Base-by-base conservation (phyloP, 495 filamentous ascomycete species). In the Talaromyces proteolyticus region DNA sequence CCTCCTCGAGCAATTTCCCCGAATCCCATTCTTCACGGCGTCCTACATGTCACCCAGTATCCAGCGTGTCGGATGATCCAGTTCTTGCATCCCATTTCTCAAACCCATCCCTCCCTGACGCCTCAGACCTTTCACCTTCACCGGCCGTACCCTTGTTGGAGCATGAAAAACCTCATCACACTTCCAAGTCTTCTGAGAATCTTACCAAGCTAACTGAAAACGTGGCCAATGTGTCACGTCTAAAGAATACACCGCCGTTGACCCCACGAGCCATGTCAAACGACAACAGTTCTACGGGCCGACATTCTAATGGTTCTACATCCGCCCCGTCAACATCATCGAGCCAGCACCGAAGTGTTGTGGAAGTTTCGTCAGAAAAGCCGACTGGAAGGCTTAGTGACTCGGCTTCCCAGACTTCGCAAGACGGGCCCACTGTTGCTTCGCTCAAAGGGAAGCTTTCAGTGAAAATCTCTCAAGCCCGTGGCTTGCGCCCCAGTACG, bases 161-260 rank as follows among this genome's bases (percentile, higher is more conserved):
- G 64, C 72, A 70, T 65, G 75, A 70, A 70, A 70, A 69, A 59
- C 70, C 57, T 21, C n/a, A 37, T 59, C 66, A 62, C 66, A 63
- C 68, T 53, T 74, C 73, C 55, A 68, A 72, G 61, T 76, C 77
- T 67, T 75, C 79, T 70, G 80, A 84, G 69, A 81, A 85, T 65
- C 76, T 86, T 63, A 85, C 80, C 74, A 91, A 84, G 89, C 90
- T 95, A 86, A 96, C 91, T 80, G 71, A 81, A 75, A 80, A 79
- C 77, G 76, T 77, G 72, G 66, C 72, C 57, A 68, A 72, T 70
- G 71, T 65, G 66, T 67, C 73, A 63, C 70, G 65, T 67, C 65
- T 79, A 74, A 94, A 96, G 91, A 95, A 86, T 73, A 92, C 87
- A 53, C 86, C 89, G 54, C 82, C 89, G 34, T 88, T 89, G 50